Evolutionary conservation across 306 rosid genomes (phyloP), one percentile per base, ranked within the genome.

Genomic region (Prunus fruticosa): DNA sequence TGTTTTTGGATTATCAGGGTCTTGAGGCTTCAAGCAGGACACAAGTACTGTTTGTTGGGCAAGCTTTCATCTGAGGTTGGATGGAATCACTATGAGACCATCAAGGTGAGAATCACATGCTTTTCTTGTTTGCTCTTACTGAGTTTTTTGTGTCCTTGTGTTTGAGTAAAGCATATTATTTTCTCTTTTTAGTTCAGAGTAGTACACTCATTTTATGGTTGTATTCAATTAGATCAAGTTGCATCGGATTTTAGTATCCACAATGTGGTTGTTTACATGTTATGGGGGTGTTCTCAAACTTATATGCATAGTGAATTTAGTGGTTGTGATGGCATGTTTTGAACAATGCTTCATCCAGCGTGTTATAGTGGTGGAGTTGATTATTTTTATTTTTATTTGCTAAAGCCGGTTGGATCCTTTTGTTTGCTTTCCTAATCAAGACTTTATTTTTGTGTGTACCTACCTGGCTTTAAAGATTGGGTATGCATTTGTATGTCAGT

Each of bases 1-100:
- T 69, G 7, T 23, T 32, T 41, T 19, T 58, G 5, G 16, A 43
- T 67, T 18, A 7, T 19, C 75, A 91, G 91, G 84, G 96, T 91
- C 15, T 88, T 91, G 90, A 88, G 93, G 87, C 93, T 91, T 52
- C 93, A 91, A 77, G 89, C 90, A 12, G 96, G 96, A 57, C 93
- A 90, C 89, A 88, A 90, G 49, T 87, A 78, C 83, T 85, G 90
- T 78, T 77, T 87, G 78, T 75, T 87, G 80, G 88, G 88, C 61
- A 80, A 52, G 80, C 85, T 91, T 76, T 91, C 96, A 30, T 87
- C 93, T 0, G 88, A 91, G 86, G 93, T 91, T 68, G 87, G 89
- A 41, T 82, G 88, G 86, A 78, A 74, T 72, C 81, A 78, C 67
- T 87, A 82, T 32, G 85, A 76, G 47, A 83, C 78, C 11, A 74